phyloP scores from a whole-genome alignment of 2,329 filamentous ascomycete genomes.

The Aspergillus candidus region DNA sequence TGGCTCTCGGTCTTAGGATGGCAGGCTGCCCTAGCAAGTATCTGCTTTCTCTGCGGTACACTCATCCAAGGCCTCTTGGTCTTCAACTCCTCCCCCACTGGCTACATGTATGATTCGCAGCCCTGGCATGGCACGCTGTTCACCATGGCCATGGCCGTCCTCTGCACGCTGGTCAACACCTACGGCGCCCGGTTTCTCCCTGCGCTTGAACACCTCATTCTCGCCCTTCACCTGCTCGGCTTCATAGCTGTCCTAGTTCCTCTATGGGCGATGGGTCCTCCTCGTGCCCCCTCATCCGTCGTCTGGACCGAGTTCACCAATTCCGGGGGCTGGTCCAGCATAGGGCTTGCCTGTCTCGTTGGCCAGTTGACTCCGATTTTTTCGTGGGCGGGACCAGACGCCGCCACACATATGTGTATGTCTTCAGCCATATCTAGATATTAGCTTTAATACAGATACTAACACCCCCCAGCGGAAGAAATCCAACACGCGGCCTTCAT shows the following conservation, averaged over 20 bases:
- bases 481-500: slow-evolving; percentile 44
- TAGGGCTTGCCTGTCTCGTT: slow-evolving; percentile 35
- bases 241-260: slow-evolving; percentile 40
- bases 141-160: slow-evolving; percentile 42
- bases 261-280: slow-evolving; percentile 25
- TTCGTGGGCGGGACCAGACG: slow-evolving; percentile 27
- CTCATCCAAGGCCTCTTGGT: slow-evolving; percentile 32
- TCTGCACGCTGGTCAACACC: slow-evolving; percentile 48
- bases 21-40: slow-evolving; percentile 31
- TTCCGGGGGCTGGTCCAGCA: slow-evolving; percentile 31
- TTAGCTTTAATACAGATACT: too few species aligned
- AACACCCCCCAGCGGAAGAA: slow-evolving; percentile 41
- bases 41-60: slow-evolving; percentile 28
- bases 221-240: slow-evolving; percentile 45
- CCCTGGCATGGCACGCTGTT: neutral
- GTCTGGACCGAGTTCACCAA: slow-evolving; percentile 32
- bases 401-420: slow-evolving; percentile 30
- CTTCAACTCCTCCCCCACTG: slow-evolving; percentile 22
- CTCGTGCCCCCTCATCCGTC: too few species aligned
- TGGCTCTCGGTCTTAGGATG: slow-evolving; percentile 36
- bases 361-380: slow-evolving; percentile 24
- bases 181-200: slow-evolving; percentile 42
- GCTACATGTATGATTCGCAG: too few species aligned
- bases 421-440: neutral
- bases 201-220: slow-evolving; percentile 46